Percentiles rank a stretch among this genome's conserved stretches.
These are phyloP conservation scores for Panus rudis DNA, from an alignment of 768 basidiomycete genomes.

Conservation along the genomic window DNA sequence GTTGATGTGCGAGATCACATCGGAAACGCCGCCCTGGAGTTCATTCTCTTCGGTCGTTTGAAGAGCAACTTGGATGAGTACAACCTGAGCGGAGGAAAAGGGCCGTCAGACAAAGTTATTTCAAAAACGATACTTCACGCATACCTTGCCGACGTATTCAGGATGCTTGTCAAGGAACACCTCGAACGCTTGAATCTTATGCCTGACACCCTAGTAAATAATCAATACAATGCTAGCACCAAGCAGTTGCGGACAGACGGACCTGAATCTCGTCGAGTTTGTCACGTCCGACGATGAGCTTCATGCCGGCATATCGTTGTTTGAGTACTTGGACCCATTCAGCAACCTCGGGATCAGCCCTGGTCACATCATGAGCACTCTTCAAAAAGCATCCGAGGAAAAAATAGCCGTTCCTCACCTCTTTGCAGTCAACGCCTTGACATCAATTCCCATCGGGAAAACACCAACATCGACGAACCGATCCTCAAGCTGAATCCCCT, in stretches of 20 bases:
- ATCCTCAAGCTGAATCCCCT: constrained; percentile 67
- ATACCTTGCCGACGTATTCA: constrained; percentile 71
- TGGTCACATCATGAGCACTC: constrained; percentile 20
- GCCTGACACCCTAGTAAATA: constrained; percentile 53
- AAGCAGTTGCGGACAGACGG: constrained; percentile 3
- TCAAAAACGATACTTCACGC: background rate
- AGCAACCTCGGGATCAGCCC: constrained; percentile 67
- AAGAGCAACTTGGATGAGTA: constrained; percentile 83
- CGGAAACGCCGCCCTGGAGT: constrained; percentile 63
- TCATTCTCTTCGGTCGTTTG: constrained; percentile 78
- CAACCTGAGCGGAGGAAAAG: constrained; percentile 36
- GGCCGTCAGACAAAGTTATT: background rate
- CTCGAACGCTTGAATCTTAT: constrained; percentile 82
- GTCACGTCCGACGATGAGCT: constrained; percentile 81
- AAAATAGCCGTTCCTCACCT: constrained; percentile 41
- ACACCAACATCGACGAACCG: constrained; percentile 80
- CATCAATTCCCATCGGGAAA: constrained; percentile 90
- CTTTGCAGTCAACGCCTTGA: constrained; percentile 55
- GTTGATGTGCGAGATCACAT: constrained; percentile 75
- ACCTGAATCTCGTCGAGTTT: constrained; percentile 84
- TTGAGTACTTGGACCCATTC: constrained; percentile 79
- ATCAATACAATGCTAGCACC: background rate
- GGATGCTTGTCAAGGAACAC: constrained; percentile 71
- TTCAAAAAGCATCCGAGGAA: background rate
- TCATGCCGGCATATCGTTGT: constrained; percentile 80